Evolutionary conservation across 257 asterid genomes (phyloP).

Genomic region (Solanum paucissectum): DNA sequence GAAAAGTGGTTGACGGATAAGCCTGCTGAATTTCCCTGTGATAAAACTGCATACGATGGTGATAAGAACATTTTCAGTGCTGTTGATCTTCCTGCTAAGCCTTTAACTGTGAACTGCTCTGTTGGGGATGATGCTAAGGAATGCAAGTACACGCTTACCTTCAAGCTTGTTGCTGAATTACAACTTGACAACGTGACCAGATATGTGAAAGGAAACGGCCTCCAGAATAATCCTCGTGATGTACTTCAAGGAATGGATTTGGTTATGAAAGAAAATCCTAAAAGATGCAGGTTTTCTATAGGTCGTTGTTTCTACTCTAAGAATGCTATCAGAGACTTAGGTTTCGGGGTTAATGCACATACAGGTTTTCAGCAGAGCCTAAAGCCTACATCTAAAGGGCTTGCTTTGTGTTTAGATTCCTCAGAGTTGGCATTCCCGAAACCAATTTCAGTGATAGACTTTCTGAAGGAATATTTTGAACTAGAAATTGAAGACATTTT

Average conservation of each 20-base stretch:
- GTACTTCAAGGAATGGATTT: slow-evolving; percentile 51
- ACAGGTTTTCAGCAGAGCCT: slow-evolving; percentile 52
- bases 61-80: slow-evolving; percentile 53
- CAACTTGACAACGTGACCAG: slow-evolving; percentile 31
- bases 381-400: slow-evolving; percentile 49
- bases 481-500: slow-evolving; percentile 9
- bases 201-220: slow-evolving; percentile 20
- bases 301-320: slow-evolving; percentile 39
- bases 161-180: slow-evolving; percentile 32
- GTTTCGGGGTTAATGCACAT: slow-evolving; percentile 35
- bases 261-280: slow-evolving; percentile 67
- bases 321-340: slow-evolving; percentile 2
- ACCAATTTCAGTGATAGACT: slow-evolving; percentile 32
- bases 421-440: slow-evolving; percentile 33
- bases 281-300: slow-evolving; percentile 14
- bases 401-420: slow-evolving; percentile 46
- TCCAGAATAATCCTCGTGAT: slow-evolving; percentile 35
- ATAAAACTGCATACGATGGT: slow-evolving; percentile 48
- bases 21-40: slow-evolving; percentile 20
- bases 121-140: background rate
- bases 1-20: slow-evolving; percentile 25
- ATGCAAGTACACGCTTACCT: background rate
- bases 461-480: slow-evolving; percentile 10
- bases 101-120: slow-evolving; percentile 21
- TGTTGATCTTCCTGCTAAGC: slow-evolving; percentile 27